Evolutionary conservation across 768 basidiomycete species (phyloP).

Genomic region (Leccinum sublutescens): DNA sequence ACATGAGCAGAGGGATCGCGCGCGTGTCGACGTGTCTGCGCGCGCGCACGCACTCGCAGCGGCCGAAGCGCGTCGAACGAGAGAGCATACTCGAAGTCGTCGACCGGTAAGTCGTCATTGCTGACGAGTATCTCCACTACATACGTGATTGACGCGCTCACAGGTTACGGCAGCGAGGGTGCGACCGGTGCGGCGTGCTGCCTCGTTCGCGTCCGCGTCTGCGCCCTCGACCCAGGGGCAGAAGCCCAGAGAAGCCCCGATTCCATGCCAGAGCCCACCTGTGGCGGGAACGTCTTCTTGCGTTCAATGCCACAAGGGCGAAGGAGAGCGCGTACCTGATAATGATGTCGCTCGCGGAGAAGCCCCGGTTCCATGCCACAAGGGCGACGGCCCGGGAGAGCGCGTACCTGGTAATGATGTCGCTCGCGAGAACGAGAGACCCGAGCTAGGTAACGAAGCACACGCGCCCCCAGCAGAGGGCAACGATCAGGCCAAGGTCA

Average conservation of each 20-base stretch:
- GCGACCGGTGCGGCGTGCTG: background rate
- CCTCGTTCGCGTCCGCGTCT: background rate
- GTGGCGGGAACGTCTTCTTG: too few species aligned
- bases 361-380: too few species aligned
- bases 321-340: background rate
- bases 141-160: background rate
- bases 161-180: background rate
- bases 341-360: background rate
- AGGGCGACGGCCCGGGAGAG: background rate
- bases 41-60: background rate
- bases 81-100: background rate
- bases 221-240: background rate
- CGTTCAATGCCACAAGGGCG: too few species aligned
- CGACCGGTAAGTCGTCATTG: background rate
- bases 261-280: background rate
- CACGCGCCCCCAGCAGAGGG: background rate
- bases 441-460: background rate
- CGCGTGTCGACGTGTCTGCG: background rate
- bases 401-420: background rate
- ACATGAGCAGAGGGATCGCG: background rate
- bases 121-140: background rate
- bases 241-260: background rate
- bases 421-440: background rate
- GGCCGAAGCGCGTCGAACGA: background rate
- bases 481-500: background rate